Base-by-base conservation (phyloP, 805 yeast genomes). In the Ogataea trehalophila region DNA sequence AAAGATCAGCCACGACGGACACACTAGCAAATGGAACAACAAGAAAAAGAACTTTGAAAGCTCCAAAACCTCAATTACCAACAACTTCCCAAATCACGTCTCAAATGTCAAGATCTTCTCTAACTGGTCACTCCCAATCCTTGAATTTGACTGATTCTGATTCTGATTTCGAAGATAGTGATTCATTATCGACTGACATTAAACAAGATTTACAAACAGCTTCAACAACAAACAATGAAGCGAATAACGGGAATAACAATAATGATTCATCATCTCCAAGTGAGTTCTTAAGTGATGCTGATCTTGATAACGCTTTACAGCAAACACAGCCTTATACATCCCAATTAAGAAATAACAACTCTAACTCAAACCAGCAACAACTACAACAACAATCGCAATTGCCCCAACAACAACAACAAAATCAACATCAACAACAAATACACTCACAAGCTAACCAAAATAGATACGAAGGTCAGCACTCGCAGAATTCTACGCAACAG, bases 221-320 rank as follows among this genome's bases (percentile, higher is more conserved):
- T 26, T 13, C 23, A 17, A 39, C 43, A 17, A 39, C 8, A 40
- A 43, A 11, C 20, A 15, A 8, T 29, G 33, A 20, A 17, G 1
- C 18, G 5, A 35, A 42, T 16, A 33, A 43, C 26, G 35, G 29
- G 6, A 39, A 6, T 6, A 34, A 37, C 13, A 37, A 33, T 14
- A 49, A 50, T 34, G 57, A 61, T 3, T 62, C 74, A 3, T 75
- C 82, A 7, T 76, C 81, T 2, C 77, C 79, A 4, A 70, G 77
- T 48, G 83, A 77, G 38, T 76, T 77, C 52, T 67, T 75, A 70
- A 75, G 81, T 14, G 83, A 79, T 51, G 66, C 72, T 2, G 81
- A 76, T 54, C 55, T 76, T 33, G 79, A 72, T 14, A 70, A 71
- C 41, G 79, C 76, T 0, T 52, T 66, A 44, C 55, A 56, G 9